phyloP scores from a whole-genome alignment of 768 basidiomycete genomes.

The Coprinopsis cinerea region DNA sequence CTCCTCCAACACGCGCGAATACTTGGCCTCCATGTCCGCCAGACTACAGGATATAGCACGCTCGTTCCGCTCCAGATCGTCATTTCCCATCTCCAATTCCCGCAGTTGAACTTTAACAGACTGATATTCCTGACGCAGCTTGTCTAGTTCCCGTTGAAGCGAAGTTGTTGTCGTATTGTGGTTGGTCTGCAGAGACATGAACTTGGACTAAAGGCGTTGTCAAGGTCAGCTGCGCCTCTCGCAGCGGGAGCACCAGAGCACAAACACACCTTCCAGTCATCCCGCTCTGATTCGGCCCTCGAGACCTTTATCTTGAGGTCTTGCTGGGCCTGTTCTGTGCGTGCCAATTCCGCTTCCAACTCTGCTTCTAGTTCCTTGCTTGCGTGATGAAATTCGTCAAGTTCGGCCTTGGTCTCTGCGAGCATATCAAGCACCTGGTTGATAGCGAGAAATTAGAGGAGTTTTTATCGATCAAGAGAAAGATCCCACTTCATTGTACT shows the following conservation, averaged over 20 bases:
- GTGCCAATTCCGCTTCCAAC: slow-evolving; percentile 83
- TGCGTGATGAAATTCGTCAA: slow-evolving; percentile 81
- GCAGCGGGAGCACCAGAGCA: background rate
- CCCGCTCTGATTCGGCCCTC: slow-evolving; percentile 68
- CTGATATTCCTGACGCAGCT: slow-evolving; percentile 69
- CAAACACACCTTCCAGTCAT: slow-evolving; percentile 85
- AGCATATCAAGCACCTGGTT: slow-evolving; percentile 72
- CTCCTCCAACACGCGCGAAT: slow-evolving; percentile 88
- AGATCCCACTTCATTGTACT: slow-evolving; percentile 59
- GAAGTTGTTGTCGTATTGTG: slow-evolving; percentile 89
- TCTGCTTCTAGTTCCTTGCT: slow-evolving; percentile 93
- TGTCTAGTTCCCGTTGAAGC: slow-evolving; percentile 88
- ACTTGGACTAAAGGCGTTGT: slow-evolving; percentile 52
- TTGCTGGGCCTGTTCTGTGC: slow-evolving; percentile 79
- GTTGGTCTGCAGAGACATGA: slow-evolving; percentile 80
- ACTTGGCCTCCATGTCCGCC: slow-evolving; percentile 81
- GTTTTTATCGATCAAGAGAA: slow-evolving; percentile 1
- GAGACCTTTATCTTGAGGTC: slow-evolving; percentile 70
- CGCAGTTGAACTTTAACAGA: slow-evolving; percentile 67
- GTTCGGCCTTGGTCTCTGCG: slow-evolving; percentile 75
- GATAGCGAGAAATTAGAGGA: background rate
- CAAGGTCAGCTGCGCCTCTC: slow-evolving; percentile 5
- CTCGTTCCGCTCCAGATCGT: slow-evolving; percentile 94
- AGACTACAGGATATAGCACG: slow-evolving; percentile 79
- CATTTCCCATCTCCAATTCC: slow-evolving; percentile 96